These are phyloP conservation scores for Colletotrichum coccodes DNA, from an alignment of 2,329 filamentous ascomycete species.

Conservation along the genomic window DNA sequence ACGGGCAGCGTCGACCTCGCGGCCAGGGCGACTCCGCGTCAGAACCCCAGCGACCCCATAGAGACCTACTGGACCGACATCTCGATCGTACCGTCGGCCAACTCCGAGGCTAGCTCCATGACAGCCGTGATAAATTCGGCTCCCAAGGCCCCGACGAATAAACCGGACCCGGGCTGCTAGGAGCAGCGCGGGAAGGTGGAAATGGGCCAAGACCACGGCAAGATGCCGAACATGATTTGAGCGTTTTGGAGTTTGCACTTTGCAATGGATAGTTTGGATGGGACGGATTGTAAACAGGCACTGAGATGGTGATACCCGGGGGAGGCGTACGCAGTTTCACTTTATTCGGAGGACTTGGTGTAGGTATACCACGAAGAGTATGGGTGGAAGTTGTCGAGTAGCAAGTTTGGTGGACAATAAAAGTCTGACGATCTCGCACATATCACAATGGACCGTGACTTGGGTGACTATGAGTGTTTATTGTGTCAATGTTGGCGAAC, in stretches of 20 bases:
- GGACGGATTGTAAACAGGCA: background rate
- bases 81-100: background rate
- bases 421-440: no score
- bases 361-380: background rate
- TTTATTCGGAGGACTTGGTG: background rate
- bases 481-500: no score
- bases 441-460: no score
- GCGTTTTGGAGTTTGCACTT: background rate
- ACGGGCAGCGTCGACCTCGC: background rate
- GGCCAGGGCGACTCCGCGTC: background rate
- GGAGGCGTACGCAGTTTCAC: background rate
- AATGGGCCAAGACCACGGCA: background rate
- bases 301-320: background rate
- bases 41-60: background rate
- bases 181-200: background rate
- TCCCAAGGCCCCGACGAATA: background rate
- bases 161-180: background rate
- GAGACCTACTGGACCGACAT: conserved; percentile 5
- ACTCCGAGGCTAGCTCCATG: conserved; percentile 8
- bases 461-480: no score
- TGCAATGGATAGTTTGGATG: background rate
- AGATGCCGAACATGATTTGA: background rate
- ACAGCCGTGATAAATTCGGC: conserved; percentile 2
- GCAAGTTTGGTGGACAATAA: no score
- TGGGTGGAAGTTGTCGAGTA: no score